A percentile compares a stretch with the other conserved stretches of the same genome.
Evolutionary conservation across 495 filamentous ascomycete species (phyloP).

Genomic region (Podospora pseudopauciseta): DNA sequence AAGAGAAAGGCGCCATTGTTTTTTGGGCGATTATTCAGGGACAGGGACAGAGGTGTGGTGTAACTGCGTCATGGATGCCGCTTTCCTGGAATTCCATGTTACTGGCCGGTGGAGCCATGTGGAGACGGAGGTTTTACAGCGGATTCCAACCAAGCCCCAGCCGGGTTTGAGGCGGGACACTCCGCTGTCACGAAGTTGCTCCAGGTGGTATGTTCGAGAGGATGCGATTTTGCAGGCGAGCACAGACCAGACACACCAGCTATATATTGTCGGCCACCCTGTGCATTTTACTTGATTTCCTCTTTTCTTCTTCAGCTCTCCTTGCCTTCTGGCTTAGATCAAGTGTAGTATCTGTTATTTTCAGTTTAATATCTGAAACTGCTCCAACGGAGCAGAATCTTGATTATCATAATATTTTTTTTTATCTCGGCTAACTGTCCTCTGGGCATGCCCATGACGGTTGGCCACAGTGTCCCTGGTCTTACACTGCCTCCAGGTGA

Average conservation of each 20-base stretch:
- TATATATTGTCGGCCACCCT: constrained; percentile 3
- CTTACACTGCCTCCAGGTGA: constrained; percentile 22
- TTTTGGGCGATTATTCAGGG: no score
- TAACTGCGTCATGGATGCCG: neutral
- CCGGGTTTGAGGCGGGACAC: neutral
- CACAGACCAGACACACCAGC: neutral
- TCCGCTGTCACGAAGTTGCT: no score
- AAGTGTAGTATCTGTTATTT: constrained; percentile 99
- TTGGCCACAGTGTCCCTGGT: constrained; percentile 18
- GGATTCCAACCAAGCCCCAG: neutral
- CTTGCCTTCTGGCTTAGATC: constrained; percentile 80
- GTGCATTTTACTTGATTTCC: neutral
- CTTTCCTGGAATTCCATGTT: neutral
- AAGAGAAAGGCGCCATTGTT: neutral
- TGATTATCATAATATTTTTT: constrained; percentile 15
- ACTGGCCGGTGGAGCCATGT: neutral
- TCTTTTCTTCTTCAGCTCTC: constrained; percentile 40
- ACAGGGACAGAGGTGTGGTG: neutral
- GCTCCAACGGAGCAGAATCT: neutral
- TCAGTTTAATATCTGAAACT: constrained; percentile 76
- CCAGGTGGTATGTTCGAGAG: neutral
- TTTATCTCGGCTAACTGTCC: constrained; percentile 1
- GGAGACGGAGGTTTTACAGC: neutral
- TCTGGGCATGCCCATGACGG: constrained; percentile 9
- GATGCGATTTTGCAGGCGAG: neutral